These are phyloP conservation scores for Colletotrichum sp. DNA, from an alignment of 2,329 filamentous ascomycete genomes.

Conservation along the genomic window DNA sequence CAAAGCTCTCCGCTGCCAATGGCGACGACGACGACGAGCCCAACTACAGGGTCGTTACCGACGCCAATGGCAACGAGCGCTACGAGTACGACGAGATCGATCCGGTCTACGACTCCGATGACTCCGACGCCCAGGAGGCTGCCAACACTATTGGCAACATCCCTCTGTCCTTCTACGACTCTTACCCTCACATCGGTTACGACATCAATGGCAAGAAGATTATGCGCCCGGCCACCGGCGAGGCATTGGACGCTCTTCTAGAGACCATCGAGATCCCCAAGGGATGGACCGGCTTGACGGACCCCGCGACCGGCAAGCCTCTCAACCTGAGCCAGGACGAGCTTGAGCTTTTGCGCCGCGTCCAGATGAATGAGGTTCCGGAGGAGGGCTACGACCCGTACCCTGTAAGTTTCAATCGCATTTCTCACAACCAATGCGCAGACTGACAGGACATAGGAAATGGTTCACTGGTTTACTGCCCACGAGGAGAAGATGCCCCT, in stretches of 20 bases:
- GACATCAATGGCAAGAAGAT: conserved; percentile 99
- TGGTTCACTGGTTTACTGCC: conserved; percentile 92
- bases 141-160: conserved; percentile 96
- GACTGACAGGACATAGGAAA: conserved; percentile 58
- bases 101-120: conserved; percentile 94
- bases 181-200: conserved; percentile 97
- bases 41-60: conserved; percentile 67
- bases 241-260: conserved; percentile 89
- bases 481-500: conserved; percentile 93
- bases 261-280: conserved; percentile 97
- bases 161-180: conserved; percentile 92
- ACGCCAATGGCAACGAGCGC: conserved; percentile 88
- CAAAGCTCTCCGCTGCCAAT: conserved; percentile 30
- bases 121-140: conserved; percentile 80
- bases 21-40: conserved; percentile 43
- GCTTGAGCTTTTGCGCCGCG: conserved; percentile 83
- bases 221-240: conserved; percentile 91
- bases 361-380: conserved; percentile 88
- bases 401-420: conserved; percentile 58
- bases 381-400: conserved; percentile 93
- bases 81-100: conserved; percentile 96
- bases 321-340: conserved; percentile 87
- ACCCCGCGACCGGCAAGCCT: conserved; percentile 92
- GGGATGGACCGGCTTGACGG: conserved; percentile 95
- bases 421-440: not conserved